Conservation (phyloP, 345 rosid species). For the Zanthoxylum bungeanum region DNA sequence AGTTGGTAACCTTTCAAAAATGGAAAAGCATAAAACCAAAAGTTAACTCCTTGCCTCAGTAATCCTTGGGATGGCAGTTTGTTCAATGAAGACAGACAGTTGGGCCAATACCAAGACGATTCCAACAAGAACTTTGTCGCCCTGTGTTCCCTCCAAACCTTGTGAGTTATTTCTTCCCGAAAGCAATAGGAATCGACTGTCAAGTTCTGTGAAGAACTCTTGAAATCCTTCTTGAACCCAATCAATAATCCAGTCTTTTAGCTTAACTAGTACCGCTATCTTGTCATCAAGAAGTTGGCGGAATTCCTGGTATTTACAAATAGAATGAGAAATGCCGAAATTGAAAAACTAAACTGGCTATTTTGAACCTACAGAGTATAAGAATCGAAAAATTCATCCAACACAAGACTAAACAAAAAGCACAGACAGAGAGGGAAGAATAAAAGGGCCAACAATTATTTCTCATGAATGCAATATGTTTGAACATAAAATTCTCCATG, state of each 20-base stretch:
- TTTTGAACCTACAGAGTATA: neutral
- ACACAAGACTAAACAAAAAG: neutral
- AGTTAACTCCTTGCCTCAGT: slow-evolving; percentile 67
- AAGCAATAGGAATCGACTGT: slow-evolving; percentile 56
- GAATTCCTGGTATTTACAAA: slow-evolving; percentile 56
- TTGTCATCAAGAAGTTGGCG: slow-evolving; percentile 75
- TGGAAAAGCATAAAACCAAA: slow-evolving; percentile 6
- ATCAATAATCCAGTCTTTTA: slow-evolving; percentile 56
- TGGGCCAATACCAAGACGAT: slow-evolving; percentile 88
- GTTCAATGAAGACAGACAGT: slow-evolving; percentile 83
- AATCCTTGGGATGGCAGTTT: slow-evolving; percentile 77
- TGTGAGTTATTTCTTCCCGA: slow-evolving; percentile 72
- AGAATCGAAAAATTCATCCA: neutral
- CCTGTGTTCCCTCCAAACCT: slow-evolving; percentile 45
- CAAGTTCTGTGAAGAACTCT: slow-evolving; percentile 72
- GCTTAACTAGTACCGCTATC: slow-evolving; percentile 53
- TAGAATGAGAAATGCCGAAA: slow-evolving; percentile 11
- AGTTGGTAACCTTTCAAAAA: neutral
- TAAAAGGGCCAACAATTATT: neutral
- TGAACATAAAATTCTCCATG: neutral
- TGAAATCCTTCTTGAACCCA: slow-evolving; percentile 98
- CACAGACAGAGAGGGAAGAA: neutral
- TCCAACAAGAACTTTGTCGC: slow-evolving; percentile 61
- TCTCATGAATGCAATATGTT: neutral
- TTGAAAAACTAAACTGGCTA: slow-evolving; percentile 9